phyloP scores from a whole-genome alignment of 2,329 filamentous ascomycete genomes.

The Colletotrichum lupini region DNA sequence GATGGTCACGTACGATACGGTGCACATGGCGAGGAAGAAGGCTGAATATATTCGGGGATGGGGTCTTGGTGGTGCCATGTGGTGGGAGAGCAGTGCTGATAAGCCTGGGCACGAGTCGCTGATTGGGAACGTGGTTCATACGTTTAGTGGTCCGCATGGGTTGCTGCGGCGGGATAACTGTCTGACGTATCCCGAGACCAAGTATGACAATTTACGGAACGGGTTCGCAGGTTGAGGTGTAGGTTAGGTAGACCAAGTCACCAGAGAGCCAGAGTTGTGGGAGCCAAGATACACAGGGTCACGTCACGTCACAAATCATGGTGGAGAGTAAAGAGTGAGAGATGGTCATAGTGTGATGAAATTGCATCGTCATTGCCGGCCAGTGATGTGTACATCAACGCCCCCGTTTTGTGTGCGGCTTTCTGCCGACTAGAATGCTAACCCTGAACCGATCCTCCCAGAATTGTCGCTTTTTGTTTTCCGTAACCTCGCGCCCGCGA shows the following conservation, averaged over 20 bases:
- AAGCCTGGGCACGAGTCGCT: conserved; percentile 73
- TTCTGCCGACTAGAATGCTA: conserved; percentile 39
- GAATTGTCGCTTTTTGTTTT: conserved; percentile 22
- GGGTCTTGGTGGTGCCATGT: conserved; percentile 90
- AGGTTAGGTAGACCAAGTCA: not conserved
- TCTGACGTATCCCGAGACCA: conserved; percentile 71
- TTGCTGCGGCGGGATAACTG: conserved; percentile 69
- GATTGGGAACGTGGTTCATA: conserved; percentile 72
- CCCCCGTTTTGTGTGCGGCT: conserved; percentile 47
- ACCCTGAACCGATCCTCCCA: conserved; percentile 33
- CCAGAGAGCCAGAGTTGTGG: no score
- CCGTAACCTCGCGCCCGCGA: conserved; percentile 24
- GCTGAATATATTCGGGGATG: conserved; percentile 74
- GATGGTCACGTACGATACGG: conserved; percentile 85
- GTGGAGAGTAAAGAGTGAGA: not conserved
- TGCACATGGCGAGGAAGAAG: conserved; percentile 75
- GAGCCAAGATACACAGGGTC: no score
- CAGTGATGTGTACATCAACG: conserved; percentile 53
- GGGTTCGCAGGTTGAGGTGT: conserved; percentile 56
- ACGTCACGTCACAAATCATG: not conserved
- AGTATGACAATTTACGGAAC: conserved; percentile 76
- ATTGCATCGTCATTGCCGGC: conserved; percentile 39
- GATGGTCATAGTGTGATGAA: conserved; percentile 33
- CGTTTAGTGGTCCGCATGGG: conserved; percentile 62
- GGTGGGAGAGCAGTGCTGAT: conserved; percentile 93